phyloP scores from a whole-genome alignment of 2,329 filamentous ascomycete species.

The Cercospora nicotianae region DNA sequence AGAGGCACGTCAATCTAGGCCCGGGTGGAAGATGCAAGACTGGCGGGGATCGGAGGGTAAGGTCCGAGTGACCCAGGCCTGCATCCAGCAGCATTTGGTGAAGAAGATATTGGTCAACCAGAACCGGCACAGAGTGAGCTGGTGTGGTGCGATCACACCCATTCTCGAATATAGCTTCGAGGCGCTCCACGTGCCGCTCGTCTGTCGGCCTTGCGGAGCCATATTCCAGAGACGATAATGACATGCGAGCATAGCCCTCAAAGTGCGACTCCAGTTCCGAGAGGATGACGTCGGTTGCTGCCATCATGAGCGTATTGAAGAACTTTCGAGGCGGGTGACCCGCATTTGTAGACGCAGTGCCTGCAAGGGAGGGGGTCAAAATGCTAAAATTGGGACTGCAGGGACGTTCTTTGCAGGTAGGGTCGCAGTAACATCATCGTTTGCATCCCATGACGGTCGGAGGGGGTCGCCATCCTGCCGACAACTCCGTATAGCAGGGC shows the following conservation, averaged over 20 bases:
- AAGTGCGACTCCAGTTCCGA: not conserved
- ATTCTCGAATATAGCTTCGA: not conserved
- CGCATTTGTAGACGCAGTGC: not conserved
- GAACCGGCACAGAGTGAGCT: not conserved
- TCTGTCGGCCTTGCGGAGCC: not conserved
- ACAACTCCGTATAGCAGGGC: not conserved
- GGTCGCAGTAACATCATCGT: not conserved
- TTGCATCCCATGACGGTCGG: not conserved
- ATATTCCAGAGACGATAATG: not conserved
- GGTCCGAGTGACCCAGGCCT: not conserved
- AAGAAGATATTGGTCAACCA: not conserved
- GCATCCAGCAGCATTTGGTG: not conserved
- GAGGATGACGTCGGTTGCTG: not conserved
- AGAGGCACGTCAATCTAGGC: not conserved
- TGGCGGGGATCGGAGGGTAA: not conserved
- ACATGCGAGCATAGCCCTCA: not conserved
- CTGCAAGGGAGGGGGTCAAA: not conserved
- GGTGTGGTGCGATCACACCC: not conserved
- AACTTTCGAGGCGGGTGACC: not conserved
- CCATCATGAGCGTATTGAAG: not conserved
- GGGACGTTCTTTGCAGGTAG: not conserved
- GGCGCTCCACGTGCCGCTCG: not conserved
- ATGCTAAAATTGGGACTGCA: not conserved
- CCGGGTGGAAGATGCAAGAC: not conserved
- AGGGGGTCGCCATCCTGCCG: not conserved